phyloP scores from a whole-genome alignment of 768 basidiomycete genomes.

The Kwoniella heveanensis region DNA sequence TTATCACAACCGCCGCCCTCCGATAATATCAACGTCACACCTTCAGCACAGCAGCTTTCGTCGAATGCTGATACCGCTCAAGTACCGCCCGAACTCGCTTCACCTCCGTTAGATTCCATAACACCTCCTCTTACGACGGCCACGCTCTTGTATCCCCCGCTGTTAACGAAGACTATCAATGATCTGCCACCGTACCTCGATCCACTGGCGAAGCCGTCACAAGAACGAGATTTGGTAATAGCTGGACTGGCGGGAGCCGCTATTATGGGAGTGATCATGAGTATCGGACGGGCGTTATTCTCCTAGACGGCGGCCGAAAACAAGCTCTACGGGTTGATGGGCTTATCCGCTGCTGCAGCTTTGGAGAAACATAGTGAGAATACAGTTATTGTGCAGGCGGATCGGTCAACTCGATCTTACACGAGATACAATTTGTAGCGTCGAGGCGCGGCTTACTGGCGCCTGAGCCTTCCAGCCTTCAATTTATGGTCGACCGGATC shows the following conservation, averaged over 20 bases:
- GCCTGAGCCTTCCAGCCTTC: no score
- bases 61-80: background rate
- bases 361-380: no score
- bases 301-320: background rate
- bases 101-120: background rate
- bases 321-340: background rate
- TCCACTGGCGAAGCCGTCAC: constrained; percentile 17
- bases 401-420: no score
- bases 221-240: constrained; percentile 23
- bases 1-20: background rate
- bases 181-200: constrained; percentile 24
- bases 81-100: background rate
- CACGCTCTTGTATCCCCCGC: background rate
- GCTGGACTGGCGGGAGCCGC: constrained; percentile 21
- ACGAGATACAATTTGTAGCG: no score
- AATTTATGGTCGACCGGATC: no score
- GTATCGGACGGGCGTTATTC: constrained; percentile 9
- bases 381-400: no score
- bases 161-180: constrained; percentile 6
- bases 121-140: background rate
- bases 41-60: background rate
- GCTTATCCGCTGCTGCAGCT: no score
- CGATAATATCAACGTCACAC: background rate
- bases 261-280: constrained; percentile 3
- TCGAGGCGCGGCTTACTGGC: no score